phyloP scores from a whole-genome alignment of 805 yeast species.

The Trichomonascus vanleenenianus region DNA sequence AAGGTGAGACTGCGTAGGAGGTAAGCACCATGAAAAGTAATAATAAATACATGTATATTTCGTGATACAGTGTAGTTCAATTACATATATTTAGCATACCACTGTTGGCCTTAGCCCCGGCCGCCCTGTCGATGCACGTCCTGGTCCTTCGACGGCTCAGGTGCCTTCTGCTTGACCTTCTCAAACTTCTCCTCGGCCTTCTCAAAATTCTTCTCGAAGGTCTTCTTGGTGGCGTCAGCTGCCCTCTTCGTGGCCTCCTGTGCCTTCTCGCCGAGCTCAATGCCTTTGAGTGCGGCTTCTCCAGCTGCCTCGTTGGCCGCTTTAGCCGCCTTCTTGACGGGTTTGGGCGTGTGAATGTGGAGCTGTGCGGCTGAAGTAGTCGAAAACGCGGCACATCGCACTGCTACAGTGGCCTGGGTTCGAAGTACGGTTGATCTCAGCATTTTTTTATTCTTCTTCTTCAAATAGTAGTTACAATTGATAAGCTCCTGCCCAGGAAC shows the following conservation, averaged over 20 bases:
- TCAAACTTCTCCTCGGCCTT: background rate
- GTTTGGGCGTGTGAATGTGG: background rate
- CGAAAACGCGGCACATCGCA: constrained; percentile 1
- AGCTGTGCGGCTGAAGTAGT: background rate
- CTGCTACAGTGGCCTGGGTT: background rate
- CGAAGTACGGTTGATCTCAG: background rate
- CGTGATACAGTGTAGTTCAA: too few species aligned
- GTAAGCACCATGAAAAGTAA: too few species aligned
- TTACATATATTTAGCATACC: background rate
- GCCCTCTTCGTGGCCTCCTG: constrained; percentile 8
- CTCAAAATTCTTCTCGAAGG: constrained; percentile 1
- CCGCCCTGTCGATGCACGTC: background rate
- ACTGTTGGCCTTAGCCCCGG: too few species aligned
- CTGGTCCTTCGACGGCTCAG: background rate
- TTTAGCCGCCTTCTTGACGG: constrained; percentile 12
- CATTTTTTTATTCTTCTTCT: background rate
- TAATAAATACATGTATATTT: too few species aligned
- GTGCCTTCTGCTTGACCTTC: constrained; percentile 1
- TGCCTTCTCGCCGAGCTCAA: constrained; percentile 9
- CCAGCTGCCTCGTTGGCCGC: constrained; percentile 9
- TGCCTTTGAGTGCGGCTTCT: constrained; percentile 7
- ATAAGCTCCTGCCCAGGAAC: too few species aligned
- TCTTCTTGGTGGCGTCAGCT: background rate
- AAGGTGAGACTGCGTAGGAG: too few species aligned
- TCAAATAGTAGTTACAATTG: background rate